Evolutionary conservation across 495 filamentous ascomycete species (phyloP), one percentile per base, ranked within the genome.

Genomic region (Penicillium herquei): DNA sequence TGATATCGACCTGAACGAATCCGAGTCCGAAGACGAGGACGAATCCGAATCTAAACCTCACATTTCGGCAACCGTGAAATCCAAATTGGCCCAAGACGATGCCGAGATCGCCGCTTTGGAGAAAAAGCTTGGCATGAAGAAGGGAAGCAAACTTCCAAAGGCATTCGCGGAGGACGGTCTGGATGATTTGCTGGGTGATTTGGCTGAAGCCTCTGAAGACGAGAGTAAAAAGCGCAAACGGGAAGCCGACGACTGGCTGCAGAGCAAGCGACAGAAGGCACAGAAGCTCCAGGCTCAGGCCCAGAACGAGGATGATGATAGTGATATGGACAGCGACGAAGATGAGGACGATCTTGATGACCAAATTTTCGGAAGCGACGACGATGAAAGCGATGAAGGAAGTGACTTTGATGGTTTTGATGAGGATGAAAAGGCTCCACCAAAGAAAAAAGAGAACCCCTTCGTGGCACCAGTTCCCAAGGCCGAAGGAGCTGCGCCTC

Each of bases 21-120:
- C 54, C 5, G 49, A 66, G 41, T 13, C 32, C 9, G 35, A 72
- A 8, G 45, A 56, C 6, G 46, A 65, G 8, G 45, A 56, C 6
- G 46, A 65, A 43, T 30, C 41, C 7, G 46, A 65, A 43, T 30
- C 40, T 11, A 26, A 17, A 12, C 21, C 47, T 3, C 51, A 46
- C 46, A 48, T 87, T 10, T 81, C 90, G 7, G 83, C 78, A 51
- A 75, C 74, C 0, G 76, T 88, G 1, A 84, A 82, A 66, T 80
- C 85, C 6, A 86, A 82, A 56, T 72, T 98, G 0, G 74, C 68
- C 5, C 57, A 78, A 53, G 94, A 98, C 52, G 90, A 97, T 61
- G 85, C 83, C 3, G 90, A 96, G 57, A 97, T 98, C 63, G 86
- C 88, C 13, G 89, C 85, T 8, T 70, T 97, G 53, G 95, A 98